These are phyloP conservation scores for Cubamyces sp. DNA, from an alignment of 768 basidiomycete genomes.

Conservation along the genomic window DNA sequence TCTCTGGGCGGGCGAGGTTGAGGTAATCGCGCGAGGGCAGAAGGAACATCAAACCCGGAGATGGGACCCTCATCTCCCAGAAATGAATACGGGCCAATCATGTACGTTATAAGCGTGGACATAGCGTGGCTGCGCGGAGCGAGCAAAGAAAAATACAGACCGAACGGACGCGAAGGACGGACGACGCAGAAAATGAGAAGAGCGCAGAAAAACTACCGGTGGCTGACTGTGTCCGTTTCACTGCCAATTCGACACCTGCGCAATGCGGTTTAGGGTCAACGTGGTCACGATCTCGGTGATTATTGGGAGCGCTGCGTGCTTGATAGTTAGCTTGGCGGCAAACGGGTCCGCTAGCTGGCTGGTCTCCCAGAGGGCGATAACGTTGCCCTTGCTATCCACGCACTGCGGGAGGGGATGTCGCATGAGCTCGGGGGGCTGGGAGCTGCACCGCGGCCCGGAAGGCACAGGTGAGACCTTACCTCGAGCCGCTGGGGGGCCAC, in stretches of 20 bases:
- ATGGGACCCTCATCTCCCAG: constrained; percentile 11
- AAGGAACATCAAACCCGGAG: constrained; percentile 4
- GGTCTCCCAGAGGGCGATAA: constrained; percentile 70
- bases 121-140: constrained; percentile 14
- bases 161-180: neutral
- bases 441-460: neutral
- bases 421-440: constrained; percentile 12
- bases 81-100: constrained; percentile 26
- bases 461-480: constrained; percentile 45
- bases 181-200: neutral
- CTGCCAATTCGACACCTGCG: constrained; percentile 60
- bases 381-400: constrained; percentile 57
- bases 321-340: constrained; percentile 63
- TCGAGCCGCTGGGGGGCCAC: constrained; percentile 65
- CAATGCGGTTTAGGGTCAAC: constrained; percentile 74
- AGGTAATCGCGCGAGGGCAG: constrained; percentile 13
- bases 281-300: constrained; percentile 82
- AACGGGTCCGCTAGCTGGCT: constrained; percentile 58
- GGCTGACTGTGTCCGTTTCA: constrained; percentile 7
- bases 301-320: constrained; percentile 57
- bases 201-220: constrained; percentile 11
- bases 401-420: constrained; percentile 47
- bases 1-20: neutral
- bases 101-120: constrained; percentile 27
- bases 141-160: neutral